These are phyloP conservation scores for Galerina sulciceps DNA, from an alignment of 768 basidiomycete species.

Conservation along the genomic window DNA sequence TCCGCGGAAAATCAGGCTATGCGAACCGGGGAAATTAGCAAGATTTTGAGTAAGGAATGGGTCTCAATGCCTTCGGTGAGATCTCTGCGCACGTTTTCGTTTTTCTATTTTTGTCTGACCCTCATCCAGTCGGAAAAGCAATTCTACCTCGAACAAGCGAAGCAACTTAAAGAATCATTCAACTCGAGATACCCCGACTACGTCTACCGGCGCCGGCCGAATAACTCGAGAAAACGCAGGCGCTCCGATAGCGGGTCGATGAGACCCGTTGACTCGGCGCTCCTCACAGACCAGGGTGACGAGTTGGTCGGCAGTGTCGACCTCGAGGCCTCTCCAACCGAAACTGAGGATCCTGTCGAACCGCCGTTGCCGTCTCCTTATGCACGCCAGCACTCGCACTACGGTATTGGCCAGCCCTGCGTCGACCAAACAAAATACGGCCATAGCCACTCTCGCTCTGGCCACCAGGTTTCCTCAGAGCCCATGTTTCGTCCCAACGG, in stretches of 20 bases:
- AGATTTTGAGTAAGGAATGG: conserved; percentile 88
- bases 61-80: conserved; percentile 72
- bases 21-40: conserved; percentile 90
- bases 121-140: conserved; percentile 71
- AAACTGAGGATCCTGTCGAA: conserved; percentile 37
- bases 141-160: conserved; percentile 87
- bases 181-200: conserved; percentile 89
- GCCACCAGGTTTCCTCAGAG: conserved; percentile 26
- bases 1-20: conserved; percentile 87
- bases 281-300: conserved; percentile 33
- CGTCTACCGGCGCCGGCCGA: conserved; percentile 85
- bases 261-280: conserved; percentile 31
- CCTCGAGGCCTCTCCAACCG: conserved; percentile 40
- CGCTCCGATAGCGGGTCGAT: conserved; percentile 37
- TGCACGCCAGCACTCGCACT: conserved; percentile 24
- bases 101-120: conserved; percentile 14
- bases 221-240: conserved; percentile 75
- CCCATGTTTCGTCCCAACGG: conserved; percentile 28
- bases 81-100: conserved; percentile 28
- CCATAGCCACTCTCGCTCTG: conserved; percentile 26
- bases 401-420: conserved; percentile 26
- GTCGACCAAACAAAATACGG: conserved; percentile 32
- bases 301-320: conserved; percentile 35
- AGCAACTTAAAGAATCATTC: conserved; percentile 84
- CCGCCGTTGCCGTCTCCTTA: conserved; percentile 25